A percentile compares a stretch with the other conserved stretches of the same genome.
Conservation (phyloP, 1,284 basidiomycete genomes). For the Ceraceosorus guamensis region DNA sequence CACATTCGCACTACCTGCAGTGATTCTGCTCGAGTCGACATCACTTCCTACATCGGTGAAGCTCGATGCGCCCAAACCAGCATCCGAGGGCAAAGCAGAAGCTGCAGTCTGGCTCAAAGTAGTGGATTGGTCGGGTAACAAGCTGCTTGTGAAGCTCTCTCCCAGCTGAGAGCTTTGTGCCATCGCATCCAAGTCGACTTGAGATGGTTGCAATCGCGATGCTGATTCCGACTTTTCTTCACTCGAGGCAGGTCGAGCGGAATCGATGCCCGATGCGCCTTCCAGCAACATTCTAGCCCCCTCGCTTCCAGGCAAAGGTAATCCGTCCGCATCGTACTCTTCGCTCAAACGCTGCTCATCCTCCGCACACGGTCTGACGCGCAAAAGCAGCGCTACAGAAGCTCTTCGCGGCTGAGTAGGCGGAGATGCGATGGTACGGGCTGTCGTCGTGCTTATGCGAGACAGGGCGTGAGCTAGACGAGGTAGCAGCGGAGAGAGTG, state of each 20-base stretch:
- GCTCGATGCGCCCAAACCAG: conserved; percentile 1
- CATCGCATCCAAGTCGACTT: no score
- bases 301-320: conserved; percentile 15
- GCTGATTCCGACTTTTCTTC: conserved; percentile 18
- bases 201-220: no score
- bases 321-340: conserved; percentile 23
- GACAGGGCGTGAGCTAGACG: conserved; percentile 38
- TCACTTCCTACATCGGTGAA: no score
- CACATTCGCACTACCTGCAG: no score
- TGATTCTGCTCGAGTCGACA: no score
- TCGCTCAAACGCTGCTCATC: conserved; percentile 40
- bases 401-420: conserved; percentile 45
- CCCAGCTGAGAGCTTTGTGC: conserved; percentile 4
- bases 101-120: neutral
- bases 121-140: conserved; percentile 2
- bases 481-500: conserved; percentile 4
- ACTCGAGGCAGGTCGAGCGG: conserved; percentile 12
- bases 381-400: conserved; percentile 45
- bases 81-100: no score
- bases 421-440: conserved; percentile 41
- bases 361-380: conserved; percentile 33
- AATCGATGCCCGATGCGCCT: conserved; percentile 4
- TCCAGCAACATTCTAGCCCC: conserved; percentile 13
- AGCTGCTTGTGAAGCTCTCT: conserved; percentile 3
- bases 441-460: conserved; percentile 36